Evolutionary conservation across 441 rosid species (phyloP).

Genomic region (Isatis lusitanica): DNA sequence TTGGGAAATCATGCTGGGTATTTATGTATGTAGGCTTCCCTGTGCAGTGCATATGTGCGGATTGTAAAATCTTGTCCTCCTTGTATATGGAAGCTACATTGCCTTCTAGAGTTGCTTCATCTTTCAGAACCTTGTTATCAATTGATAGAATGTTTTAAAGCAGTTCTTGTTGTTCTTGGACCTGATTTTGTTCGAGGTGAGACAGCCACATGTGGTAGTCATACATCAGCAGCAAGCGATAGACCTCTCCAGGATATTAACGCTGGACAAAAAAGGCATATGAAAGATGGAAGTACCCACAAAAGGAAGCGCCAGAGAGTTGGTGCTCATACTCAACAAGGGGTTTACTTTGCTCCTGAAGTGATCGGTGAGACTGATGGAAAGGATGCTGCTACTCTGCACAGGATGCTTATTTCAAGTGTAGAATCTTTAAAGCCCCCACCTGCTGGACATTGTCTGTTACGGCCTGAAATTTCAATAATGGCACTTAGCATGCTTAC

Average conservation of each 20-base stretch:
- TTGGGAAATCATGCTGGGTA: conserved; percentile 10
- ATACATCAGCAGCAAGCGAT: conserved; percentile 38
- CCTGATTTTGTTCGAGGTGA: conserved; percentile 54
- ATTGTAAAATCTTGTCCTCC: conserved; percentile 82
- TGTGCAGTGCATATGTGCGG: conserved; percentile 72
- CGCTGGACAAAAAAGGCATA: conserved; percentile 69
- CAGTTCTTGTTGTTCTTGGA: conserved; percentile 61
- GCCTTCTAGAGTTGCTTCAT: conserved; percentile 60
- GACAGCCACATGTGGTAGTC: conserved; percentile 35
- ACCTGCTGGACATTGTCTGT: conserved; percentile 42
- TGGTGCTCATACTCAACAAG: conserved; percentile 46
- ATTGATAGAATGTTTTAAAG: conserved; percentile 78
- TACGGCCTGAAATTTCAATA: conserved; percentile 60
- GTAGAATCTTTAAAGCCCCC: conserved; percentile 64
- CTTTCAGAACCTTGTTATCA: conserved; percentile 70
- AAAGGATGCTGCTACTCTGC: conserved; percentile 59
- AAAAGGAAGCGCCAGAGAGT: conserved; percentile 71
- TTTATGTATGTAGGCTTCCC: conserved; percentile 62
- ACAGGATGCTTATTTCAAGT: conserved; percentile 53
- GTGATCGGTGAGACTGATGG: conserved; percentile 49
- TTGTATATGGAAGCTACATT: conserved; percentile 81
- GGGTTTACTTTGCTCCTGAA: conserved; percentile 39
- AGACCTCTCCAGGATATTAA: conserved; percentile 41
- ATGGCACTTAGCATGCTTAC: conserved; percentile 88
- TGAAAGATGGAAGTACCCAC: conserved; percentile 42